These are phyloP conservation scores for Ceratocystis huliohia DNA, from an alignment of 2,329 filamentous ascomycete genomes.

Conservation along the genomic window DNA sequence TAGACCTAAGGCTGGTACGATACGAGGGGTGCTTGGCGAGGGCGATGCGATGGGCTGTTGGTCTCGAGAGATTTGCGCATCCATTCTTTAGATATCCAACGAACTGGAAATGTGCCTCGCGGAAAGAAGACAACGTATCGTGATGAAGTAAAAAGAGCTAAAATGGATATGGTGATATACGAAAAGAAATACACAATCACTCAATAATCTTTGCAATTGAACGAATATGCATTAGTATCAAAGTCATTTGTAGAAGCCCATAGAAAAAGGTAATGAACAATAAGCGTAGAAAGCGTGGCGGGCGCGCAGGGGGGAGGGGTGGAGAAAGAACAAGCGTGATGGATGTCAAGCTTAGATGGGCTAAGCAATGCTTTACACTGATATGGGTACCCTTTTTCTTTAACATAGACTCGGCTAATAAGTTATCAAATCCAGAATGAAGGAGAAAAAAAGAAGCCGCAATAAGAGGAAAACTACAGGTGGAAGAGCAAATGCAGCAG, in stretches of 20 bases:
- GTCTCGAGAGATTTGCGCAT: background rate
- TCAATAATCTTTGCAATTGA: background rate
- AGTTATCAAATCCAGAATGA: background rate
- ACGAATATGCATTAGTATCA: background rate
- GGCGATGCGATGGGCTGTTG: background rate
- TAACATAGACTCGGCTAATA: background rate
- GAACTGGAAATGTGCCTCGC: background rate
- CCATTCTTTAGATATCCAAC: background rate
- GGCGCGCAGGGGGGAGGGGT: too few relatives aligned
- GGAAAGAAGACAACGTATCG: too few relatives aligned
- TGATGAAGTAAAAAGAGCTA: background rate
- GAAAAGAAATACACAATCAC: background rate
- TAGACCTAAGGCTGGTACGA: background rate
- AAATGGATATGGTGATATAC: background rate
- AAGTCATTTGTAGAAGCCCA: background rate
- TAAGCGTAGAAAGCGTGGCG: too few relatives aligned
- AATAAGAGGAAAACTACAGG: background rate
- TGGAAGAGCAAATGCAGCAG: background rate
- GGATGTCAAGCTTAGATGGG: background rate
- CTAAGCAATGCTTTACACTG: background rate
- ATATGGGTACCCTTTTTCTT: background rate
- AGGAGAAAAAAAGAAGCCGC: background rate
- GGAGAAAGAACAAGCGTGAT: background rate
- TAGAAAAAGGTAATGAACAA: too few relatives aligned
- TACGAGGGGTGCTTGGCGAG: background rate